A percentile compares a stretch with the other conserved stretches of the same genome.
Evolutionary conservation across 2,329 filamentous ascomycete genomes (phyloP).

Genomic region (Colletotrichum spinosum): DNA sequence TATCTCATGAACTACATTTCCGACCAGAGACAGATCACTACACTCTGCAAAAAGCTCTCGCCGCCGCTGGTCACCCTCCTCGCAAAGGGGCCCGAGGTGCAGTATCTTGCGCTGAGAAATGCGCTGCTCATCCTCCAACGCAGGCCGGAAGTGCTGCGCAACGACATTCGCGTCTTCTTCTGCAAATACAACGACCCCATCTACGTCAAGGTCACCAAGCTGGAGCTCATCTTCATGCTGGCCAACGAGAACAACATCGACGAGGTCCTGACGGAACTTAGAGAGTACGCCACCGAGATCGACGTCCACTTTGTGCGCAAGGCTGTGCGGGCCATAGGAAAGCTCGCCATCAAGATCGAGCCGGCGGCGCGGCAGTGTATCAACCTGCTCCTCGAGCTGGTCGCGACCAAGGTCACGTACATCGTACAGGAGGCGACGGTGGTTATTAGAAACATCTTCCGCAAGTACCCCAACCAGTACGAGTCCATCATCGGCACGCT

Average conservation of each 20-base stretch:
- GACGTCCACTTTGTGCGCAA: constrained; percentile 99
- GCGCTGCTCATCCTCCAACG: constrained; percentile 93
- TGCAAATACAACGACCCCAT: constrained; percentile 99
- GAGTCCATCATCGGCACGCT: constrained; percentile 96
- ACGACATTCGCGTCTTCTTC: constrained; percentile 98
- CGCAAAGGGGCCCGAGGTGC: constrained; percentile 97
- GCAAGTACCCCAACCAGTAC: constrained; percentile 98
- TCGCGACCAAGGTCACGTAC: constrained; percentile 98
- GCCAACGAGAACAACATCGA: constrained; percentile 95
- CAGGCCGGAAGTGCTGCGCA: constrained; percentile 90
- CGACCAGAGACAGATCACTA: constrained; percentile 88
- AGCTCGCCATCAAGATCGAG: constrained; percentile 98
- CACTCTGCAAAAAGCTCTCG: constrained; percentile 91
- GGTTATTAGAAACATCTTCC: constrained; percentile 98
- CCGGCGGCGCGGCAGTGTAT: constrained; percentile 92
- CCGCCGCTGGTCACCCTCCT: constrained; percentile 94
- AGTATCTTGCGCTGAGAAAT: constrained; percentile 94
- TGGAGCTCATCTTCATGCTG: constrained; percentile 99
- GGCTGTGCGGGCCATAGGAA: constrained; percentile 95
- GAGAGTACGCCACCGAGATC: constrained; percentile 98
- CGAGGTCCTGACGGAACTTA: constrained; percentile 91
- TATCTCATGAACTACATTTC: constrained; percentile 99
- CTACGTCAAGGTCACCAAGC: constrained; percentile 98
- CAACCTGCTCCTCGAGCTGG: constrained; percentile 89
- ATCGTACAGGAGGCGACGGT: constrained; percentile 99